Base-by-base conservation (phyloP, 495 filamentous ascomycete species). In the Cairneyella variabilis region DNA sequence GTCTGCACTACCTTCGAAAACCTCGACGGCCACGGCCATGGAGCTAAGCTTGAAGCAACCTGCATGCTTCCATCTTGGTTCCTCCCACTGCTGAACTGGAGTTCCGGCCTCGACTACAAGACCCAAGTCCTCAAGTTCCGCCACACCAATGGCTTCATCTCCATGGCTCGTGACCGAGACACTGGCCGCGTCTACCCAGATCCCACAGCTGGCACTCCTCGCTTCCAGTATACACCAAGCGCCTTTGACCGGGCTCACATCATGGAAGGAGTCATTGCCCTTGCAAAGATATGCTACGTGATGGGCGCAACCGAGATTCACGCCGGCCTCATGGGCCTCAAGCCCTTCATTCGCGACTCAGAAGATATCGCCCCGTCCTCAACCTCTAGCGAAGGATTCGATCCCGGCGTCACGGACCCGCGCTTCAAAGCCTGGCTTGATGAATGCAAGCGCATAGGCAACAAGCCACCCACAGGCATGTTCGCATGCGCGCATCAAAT, bases 401-500 rank as follows among this genome's bases (percentile, higher is more conserved):
- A 61, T n/a, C 36, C 45, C 11, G 86, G 83, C 4, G 75, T 84
- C 63, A 89, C 87, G 54, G 79, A 90, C 52, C 73, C 76, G 9
- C 73, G 70, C 0, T 84, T 95, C 64, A 73, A 77, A 48, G 73
- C 71, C 11, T 96, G 89, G 89, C 72, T 95, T 5, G 65, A 68
- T 0, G 71, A 78, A 37, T 51, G 93, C 3, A 71, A 71, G 47
- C 54, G 38, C 0, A 58, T 57, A 1, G 84, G 71, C 51, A 77
- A 74, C 68, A 76, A 69, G 63, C 75, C 62, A 52, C 80, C 69
- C 16, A 76, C 62, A 44, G 69, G 59, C 32, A 69, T 51, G 59
- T 85, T 64, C 62, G 64, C 32, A 57, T 78, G 63, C 39, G 91
- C 90, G 1, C 92, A 97, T 64, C 92, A 95, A 72, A 96, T 96